Percentiles rank a stretch among this genome's conserved stretches.
Evolutionary conservation across 2,329 filamentous ascomycete species (phyloP).

Genomic region (Beauveria sp.): DNA sequence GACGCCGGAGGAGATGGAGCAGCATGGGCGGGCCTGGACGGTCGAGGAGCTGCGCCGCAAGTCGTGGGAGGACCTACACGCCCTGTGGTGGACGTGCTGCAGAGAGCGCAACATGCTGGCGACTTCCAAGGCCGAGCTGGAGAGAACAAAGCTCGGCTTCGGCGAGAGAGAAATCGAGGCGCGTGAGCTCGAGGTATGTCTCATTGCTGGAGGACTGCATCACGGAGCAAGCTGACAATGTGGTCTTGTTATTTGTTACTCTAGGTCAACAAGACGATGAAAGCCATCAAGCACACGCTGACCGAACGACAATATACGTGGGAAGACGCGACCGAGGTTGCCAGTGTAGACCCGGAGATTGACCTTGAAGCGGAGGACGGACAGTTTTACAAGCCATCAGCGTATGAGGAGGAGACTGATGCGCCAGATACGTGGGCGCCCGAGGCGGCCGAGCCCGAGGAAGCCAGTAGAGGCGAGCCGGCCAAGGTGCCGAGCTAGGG

Average conservation of each 20-base stretch:
- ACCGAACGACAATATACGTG: conserved; percentile 86
- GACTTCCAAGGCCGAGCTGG: conserved; percentile 66
- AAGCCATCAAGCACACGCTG: conserved; percentile 72
- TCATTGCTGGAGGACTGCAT: neutral
- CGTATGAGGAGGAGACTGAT: conserved; percentile 27
- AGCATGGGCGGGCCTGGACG: conserved; percentile 76
- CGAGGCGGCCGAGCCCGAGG: conserved; percentile 15
- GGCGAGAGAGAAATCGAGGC: conserved; percentile 59
- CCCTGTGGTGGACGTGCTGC: conserved; percentile 88
- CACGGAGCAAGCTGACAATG: conserved; percentile 12
- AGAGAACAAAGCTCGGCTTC: conserved; percentile 60
- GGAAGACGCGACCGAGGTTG: conserved; percentile 64
- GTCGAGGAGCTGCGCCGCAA: conserved; percentile 80
- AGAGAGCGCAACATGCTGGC: conserved; percentile 84
- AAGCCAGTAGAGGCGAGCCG: conserved; percentile 6
- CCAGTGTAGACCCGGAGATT: conserved; percentile 59
- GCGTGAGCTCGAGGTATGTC: conserved; percentile 60
- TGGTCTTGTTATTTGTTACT: conserved; percentile 5
- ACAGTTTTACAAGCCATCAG: conserved; percentile 40
- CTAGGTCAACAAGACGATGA: conserved; percentile 71
- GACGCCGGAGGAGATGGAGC: conserved; percentile 61
- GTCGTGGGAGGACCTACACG: conserved; percentile 88
- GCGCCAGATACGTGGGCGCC: conserved; percentile 18
- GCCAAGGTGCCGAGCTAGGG: conserved; percentile 9
- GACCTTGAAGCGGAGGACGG: conserved; percentile 43